Conservation (phyloP, 257 asterid species). For the Dorcoceras hygrometricum region DNA sequence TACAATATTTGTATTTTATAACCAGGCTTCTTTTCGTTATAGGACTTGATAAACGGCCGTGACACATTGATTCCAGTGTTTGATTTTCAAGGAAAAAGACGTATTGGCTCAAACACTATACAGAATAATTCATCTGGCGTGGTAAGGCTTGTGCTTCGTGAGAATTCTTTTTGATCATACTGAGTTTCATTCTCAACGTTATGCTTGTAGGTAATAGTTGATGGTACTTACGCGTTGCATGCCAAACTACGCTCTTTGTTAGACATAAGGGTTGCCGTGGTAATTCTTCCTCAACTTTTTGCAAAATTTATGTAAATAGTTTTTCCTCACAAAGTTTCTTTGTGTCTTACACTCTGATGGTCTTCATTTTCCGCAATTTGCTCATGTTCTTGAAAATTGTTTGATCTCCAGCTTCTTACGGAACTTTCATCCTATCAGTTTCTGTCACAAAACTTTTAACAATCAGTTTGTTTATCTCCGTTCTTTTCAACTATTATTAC, state of each 20-base stretch:
- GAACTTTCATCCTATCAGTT: not conserved
- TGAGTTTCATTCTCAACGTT: conserved; percentile 25
- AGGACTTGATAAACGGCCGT: conserved; percentile 83
- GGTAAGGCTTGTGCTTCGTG: conserved; percentile 46
- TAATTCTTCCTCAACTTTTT: conserved; percentile 28
- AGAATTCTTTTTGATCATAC: not conserved
- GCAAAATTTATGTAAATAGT: conserved; percentile 11
- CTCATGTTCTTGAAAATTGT: not conserved
- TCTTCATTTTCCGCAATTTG: not conserved
- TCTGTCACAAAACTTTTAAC: not conserved
- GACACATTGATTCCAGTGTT: conserved; percentile 72
- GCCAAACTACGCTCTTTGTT: conserved; percentile 91
- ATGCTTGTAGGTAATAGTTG: conserved; percentile 72
- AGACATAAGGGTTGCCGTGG: conserved; percentile 99
- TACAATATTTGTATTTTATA: conserved; percentile 19
- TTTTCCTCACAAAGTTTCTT: not conserved
- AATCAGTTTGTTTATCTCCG: not conserved
- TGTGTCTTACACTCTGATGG: not conserved
- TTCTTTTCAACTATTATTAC: not conserved
- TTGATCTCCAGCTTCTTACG: not conserved
- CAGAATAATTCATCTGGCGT: conserved; percentile 73
- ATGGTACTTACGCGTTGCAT: conserved; percentile 93
- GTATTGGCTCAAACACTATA: conserved; percentile 58
- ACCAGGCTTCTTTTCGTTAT: conserved; percentile 24
- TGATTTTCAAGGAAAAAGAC: conserved; percentile 83